Evolutionary conservation across 345 rosid species (phyloP), one percentile per base, ranked within the genome.

Genomic region (Moringa oleifera): DNA sequence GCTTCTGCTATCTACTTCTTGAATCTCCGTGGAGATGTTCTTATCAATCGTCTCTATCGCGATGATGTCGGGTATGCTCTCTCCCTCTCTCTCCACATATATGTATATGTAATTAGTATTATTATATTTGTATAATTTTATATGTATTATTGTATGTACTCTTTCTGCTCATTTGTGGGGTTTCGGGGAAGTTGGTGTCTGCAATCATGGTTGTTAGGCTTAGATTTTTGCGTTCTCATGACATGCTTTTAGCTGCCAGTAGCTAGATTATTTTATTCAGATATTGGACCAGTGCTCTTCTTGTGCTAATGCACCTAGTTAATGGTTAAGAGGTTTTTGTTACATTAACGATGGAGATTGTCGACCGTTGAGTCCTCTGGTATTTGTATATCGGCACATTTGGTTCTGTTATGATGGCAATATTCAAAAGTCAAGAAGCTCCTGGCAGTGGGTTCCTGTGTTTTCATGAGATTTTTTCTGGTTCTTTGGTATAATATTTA

Each of bases 1-100:
- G 98, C 99, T 77, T 95, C 98, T 25, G 97, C 98, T 62, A 74
- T 91, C 81, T 95, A 91, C 83, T 95, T 95, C 82, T 75, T 95
- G 49, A 95, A 95, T 77, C 96, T 95, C 74, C 95, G 98, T 31
- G 98, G 99, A 64, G 98, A 95, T 74, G 91, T 95, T 63, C 98
- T 95, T 75, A 95, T 95, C 78, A 95, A 95, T 69, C 96, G 98
- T 69, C 91, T 89, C 58, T 95, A 91, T 73, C 91, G 98, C 31
- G 99, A 95, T 63, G 98, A 95, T 64, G 99, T 95, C 76, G 98
- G 96, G 98, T 95, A 72, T 58, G 53, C 59, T 62, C 50, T 61
- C 64, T 20, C n/a, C 33, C 47, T 23, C 4, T 60, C n/a, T 55
- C 23, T 56, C 60, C 7, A 3, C 58, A 20, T 15, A 24, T 9